These are phyloP conservation scores for Fraxinus ornus DNA, from an alignment of 305 asterid genomes.

Conservation along the genomic window DNA sequence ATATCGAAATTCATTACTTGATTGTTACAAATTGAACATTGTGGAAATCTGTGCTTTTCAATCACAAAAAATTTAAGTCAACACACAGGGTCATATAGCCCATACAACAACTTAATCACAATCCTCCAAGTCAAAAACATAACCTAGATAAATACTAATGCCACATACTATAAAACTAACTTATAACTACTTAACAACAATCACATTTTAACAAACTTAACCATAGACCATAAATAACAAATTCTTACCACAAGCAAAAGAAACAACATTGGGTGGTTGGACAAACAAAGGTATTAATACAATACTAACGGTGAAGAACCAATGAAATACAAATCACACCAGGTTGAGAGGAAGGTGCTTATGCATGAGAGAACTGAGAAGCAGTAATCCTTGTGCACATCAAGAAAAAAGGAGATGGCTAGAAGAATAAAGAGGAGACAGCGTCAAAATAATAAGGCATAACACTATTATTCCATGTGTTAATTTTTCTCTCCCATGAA, in stretches of 20 bases:
- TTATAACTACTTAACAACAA: not conserved
- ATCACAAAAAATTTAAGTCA: not conserved
- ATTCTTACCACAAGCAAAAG: not conserved
- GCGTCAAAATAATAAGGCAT: not conserved
- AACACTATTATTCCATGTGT: not conserved
- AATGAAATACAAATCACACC: not conserved
- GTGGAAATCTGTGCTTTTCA: conserved; percentile 1
- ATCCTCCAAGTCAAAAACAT: conserved; percentile 13
- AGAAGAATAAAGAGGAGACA: not conserved
- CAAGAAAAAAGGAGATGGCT: not conserved
- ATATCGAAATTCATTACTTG: not conserved
- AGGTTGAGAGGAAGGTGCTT: not conserved
- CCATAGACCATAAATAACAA: not conserved
- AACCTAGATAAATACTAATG: not conserved
- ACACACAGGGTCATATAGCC: conserved; percentile 1
- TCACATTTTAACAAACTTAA: not conserved
- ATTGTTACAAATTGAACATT: not conserved
- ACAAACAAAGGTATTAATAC: not conserved
- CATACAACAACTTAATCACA: not conserved
- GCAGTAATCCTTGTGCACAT: not conserved
- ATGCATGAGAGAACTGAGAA: not conserved
- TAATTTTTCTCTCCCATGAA: not conserved
- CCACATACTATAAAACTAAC: not conserved
- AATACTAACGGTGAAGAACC: not conserved
- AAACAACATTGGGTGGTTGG: not conserved